Percentiles rank a stretch among this genome's conserved stretches.
Conservation (phyloP, 1,284 basidiomycete species). For the Macrocystidia cucumis region DNA sequence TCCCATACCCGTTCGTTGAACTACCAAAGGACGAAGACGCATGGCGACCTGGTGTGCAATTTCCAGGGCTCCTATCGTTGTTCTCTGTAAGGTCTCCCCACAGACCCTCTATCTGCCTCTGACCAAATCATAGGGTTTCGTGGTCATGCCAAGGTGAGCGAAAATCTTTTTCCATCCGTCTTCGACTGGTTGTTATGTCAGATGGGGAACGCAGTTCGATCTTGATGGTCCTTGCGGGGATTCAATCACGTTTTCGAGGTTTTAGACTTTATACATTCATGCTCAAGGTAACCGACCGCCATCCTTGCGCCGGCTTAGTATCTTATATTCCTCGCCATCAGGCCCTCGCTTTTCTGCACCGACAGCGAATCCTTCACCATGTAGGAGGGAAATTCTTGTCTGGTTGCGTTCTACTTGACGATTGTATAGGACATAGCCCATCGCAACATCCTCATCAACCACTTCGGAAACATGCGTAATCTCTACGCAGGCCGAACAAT, state of each 20-base stretch:
- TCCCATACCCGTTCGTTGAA: conserved; percentile 1
- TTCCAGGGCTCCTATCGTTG: not conserved
- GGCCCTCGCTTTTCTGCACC: conserved; percentile 14
- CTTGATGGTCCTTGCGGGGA: not conserved
- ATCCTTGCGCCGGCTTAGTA: not conserved
- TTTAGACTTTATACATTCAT: not conserved
- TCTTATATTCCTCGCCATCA: not conserved
- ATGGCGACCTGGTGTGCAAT: no score
- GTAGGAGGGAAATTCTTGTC: conserved; percentile 6
- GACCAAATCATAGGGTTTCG: conserved; percentile 8
- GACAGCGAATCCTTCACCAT: conserved; percentile 13
- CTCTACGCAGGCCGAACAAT: no score
- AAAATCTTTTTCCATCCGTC: not conserved
- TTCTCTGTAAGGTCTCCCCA: not conserved
- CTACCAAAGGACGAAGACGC: no score
- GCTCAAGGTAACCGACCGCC: not conserved
- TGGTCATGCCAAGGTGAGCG: conserved; percentile 16
- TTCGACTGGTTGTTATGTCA: conserved; percentile 1
- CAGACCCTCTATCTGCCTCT: not conserved
- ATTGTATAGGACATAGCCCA: conserved; percentile 8
- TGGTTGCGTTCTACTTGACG: not conserved
- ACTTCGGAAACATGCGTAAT: conserved; percentile 5
- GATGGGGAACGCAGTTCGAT: not conserved
- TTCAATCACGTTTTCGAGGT: not conserved
- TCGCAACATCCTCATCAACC: conserved; percentile 10